A percentile compares a stretch with the other conserved stretches of the same genome.
Evolutionary conservation across 371 early-diverging fungal genomes (phyloP).

Genomic region (Mucor saturninus): DNA sequence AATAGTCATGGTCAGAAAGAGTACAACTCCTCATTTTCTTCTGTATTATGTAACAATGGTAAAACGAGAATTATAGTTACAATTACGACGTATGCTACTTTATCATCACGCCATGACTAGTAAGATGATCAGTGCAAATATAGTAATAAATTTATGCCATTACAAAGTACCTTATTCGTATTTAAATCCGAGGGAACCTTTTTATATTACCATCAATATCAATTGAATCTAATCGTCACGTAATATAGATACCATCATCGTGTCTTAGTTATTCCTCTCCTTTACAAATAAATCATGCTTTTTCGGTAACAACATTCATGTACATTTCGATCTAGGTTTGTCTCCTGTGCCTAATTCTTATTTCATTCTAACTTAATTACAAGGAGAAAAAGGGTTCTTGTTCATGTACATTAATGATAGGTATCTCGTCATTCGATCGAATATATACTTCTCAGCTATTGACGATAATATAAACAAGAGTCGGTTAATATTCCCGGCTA

Average conservation of each 20-base stretch:
- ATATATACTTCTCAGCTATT: neutral
- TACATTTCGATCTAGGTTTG: no score
- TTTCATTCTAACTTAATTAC: no score
- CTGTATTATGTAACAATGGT: neutral
- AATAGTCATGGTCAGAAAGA: neutral
- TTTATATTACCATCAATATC: neutral
- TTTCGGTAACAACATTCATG: no score
- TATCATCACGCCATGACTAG: neutral
- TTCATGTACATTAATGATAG: neutral
- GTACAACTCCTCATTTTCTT: neutral
- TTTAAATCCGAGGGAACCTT: constrained; percentile 3
- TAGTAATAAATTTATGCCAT: neutral
- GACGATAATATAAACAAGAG: neutral
- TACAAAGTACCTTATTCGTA: neutral
- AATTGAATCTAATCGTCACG: neutral
- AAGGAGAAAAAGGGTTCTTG: neutral
- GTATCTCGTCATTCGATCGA: neutral
- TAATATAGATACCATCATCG: neutral
- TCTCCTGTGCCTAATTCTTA: no score
- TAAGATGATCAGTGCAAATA: neutral
- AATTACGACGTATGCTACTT: neutral
- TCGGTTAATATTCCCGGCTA: constrained; percentile 6
- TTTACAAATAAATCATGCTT: no score
- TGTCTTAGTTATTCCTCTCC: no score
- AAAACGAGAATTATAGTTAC: neutral